Evolutionary conservation across 192 early-diverging fungal species (phyloP).

Genomic region (Allomyces javanicus): DNA sequence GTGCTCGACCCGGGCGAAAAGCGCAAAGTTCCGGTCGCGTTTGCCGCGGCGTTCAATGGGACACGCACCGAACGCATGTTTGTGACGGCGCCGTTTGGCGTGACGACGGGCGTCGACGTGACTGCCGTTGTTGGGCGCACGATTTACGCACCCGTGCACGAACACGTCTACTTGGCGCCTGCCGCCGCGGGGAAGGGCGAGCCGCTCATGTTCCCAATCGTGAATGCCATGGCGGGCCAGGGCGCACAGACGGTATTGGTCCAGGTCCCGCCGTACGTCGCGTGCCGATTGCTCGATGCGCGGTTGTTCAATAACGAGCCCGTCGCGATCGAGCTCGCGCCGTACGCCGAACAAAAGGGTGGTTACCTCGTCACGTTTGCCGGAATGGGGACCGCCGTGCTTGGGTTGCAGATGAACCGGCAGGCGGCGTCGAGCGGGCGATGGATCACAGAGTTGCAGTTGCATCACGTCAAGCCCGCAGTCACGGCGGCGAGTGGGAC

Average conservation of each 20-base stretch:
- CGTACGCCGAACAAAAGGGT: background rate
- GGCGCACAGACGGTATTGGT: background rate
- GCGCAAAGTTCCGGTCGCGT: constrained; percentile 11
- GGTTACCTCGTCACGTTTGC: background rate
- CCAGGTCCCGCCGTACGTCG: background rate
- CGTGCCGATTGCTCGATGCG: background rate
- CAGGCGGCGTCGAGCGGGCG: too few relatives aligned
- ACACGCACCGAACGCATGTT: constrained; percentile 16
- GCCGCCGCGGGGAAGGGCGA: too few relatives aligned
- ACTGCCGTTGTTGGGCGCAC: background rate
- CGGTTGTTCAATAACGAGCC: background rate
- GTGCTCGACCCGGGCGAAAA: constrained; percentile 18
- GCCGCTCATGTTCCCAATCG: constrained; percentile 10
- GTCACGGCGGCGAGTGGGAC: too few relatives aligned
- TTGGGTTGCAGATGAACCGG: background rate
- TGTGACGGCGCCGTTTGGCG: constrained; percentile 13
- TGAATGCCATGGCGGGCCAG: background rate
- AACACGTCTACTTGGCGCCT: too few relatives aligned
- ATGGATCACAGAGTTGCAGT: too few relatives aligned
- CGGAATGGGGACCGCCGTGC: background rate
- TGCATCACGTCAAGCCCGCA: too few relatives aligned
- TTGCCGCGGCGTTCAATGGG: constrained; percentile 20
- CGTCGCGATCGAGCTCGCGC: background rate
- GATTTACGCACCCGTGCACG: background rate
- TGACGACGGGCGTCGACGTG: background rate